Evolutionary conservation across 116 monocot genomes (phyloP).

Genomic region (Trichopus zeylanicus): DNA sequence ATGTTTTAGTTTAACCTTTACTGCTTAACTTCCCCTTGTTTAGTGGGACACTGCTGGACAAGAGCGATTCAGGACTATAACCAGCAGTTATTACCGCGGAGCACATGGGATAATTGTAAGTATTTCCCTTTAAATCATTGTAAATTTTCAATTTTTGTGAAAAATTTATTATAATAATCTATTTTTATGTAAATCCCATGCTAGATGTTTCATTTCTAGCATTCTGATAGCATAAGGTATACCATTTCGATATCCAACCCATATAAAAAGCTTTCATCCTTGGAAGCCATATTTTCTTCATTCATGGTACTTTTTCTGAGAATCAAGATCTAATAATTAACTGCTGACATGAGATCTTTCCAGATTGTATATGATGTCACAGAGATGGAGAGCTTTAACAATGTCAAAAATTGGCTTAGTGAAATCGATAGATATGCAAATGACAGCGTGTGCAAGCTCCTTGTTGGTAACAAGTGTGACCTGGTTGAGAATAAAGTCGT

Average conservation of each 20-base stretch:
- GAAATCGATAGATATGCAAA: constrained; percentile 81
- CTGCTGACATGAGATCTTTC: not conserved
- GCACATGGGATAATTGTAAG: constrained; percentile 85
- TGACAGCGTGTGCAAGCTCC: constrained; percentile 81
- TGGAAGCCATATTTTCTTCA: not conserved
- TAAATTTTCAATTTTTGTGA: not conserved
- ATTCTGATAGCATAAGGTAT: no score
- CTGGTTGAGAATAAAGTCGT: constrained; percentile 67
- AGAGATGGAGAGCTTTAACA: constrained; percentile 82
- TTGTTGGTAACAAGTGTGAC: constrained; percentile 87
- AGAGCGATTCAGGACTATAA: constrained; percentile 74
- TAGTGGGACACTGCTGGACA: constrained; percentile 91
- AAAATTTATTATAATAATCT: no score
- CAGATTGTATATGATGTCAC: constrained; percentile 92
- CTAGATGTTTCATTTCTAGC: no score
- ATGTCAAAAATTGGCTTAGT: constrained; percentile 73
- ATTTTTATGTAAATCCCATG: not conserved
- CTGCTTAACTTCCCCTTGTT: not conserved
- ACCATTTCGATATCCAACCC: no score
- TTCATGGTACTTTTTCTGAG: not conserved
- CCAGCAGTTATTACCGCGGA: constrained; percentile 79
- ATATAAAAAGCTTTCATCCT: no score
- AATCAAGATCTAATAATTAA: no score
- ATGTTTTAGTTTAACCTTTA: no score
- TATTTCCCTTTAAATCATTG: not conserved